Evolutionary conservation across 345 rosid genomes (phyloP).

Genomic region (Lumnitzera racemosa): DNA sequence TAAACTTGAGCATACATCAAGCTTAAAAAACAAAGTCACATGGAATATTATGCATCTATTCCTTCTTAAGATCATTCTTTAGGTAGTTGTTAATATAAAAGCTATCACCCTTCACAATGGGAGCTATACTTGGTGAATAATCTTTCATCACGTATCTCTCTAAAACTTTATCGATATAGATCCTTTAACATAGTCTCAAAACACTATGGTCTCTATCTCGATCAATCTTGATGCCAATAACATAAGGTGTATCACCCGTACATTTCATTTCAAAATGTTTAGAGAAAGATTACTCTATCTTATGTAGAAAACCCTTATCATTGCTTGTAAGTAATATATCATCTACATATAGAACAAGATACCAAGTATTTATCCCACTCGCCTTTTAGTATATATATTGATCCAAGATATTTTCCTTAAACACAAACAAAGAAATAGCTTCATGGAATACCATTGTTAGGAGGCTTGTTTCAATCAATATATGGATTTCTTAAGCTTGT

Average conservation of each 20-base stretch:
- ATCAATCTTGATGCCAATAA: background rate
- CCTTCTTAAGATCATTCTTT: background rate
- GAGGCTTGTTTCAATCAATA: background rate
- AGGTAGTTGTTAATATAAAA: background rate
- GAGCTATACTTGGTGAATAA: constrained; percentile 3
- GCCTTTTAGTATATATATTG: background rate
- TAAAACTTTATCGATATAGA: background rate
- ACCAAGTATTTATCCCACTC: background rate
- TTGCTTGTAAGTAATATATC: constrained; percentile 1
- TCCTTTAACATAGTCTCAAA: background rate
- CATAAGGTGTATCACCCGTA: background rate
- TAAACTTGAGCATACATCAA: constrained; percentile 4
- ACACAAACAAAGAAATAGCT: background rate
- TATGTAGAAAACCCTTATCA: background rate
- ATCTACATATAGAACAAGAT: background rate
- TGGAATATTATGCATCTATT: background rate
- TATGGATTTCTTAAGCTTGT: background rate
- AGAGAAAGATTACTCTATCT: background rate
- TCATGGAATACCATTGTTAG: background rate
- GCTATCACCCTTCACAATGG: background rate
- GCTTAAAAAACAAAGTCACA: background rate
- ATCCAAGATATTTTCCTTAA: background rate
- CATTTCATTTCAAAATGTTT: background rate
- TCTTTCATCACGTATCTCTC: background rate
- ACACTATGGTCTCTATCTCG: background rate